Base-by-base conservation (phyloP, 768 basidiomycete genomes). In the Rhizopogon roseolus region DNA sequence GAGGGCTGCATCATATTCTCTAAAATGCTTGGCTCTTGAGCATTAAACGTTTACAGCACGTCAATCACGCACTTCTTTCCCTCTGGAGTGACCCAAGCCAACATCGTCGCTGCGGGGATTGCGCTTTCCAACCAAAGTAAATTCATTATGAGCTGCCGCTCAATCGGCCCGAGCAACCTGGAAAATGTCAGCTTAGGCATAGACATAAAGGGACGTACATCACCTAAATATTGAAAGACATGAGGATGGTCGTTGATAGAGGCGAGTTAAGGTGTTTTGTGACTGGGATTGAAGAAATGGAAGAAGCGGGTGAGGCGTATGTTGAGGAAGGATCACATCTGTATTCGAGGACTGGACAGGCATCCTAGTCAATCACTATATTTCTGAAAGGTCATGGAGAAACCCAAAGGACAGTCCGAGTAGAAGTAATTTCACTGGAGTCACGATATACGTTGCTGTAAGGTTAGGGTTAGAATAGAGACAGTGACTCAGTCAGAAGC, bases 171-270 rank as follows among this genome's bases (percentile, higher is more conserved):
- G 37, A 97, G 71, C 25, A 96, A 73, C 50, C 92, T 93, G 53
- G 54, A 1, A 16, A 8, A 14, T 16, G 49, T 64, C 41, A 61
- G 54, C 14, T 14, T 36, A 51, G 17, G 17, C 41, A 34, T 34
- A 25, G 5, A 48, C 17, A 13, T n/a, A 11, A 38, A 16, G 4
- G 2, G 32, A 8, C n/a, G 34, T 8, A 17, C 17, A 25, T 58
- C 56, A 91, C 89, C 93, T 83, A 71, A 93, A 93, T 68, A 97
- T 85, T 25, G 90, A 86, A 49, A 97, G 80, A 71, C 93, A 93
- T 73, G 89, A 87, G 3, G 92, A 93, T 8, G 94, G 92, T 16
- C 82, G 79, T 62, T 87, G 82, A 64, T 94, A 97, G 48, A 97
- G 74, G 25, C 92, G 81, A 17, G 81, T 84, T 49, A 95, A 69